These are phyloP conservation scores for Ilyonectria sp. DNA, from an alignment of 2,329 filamentous ascomycete species.

Conservation along the genomic window DNA sequence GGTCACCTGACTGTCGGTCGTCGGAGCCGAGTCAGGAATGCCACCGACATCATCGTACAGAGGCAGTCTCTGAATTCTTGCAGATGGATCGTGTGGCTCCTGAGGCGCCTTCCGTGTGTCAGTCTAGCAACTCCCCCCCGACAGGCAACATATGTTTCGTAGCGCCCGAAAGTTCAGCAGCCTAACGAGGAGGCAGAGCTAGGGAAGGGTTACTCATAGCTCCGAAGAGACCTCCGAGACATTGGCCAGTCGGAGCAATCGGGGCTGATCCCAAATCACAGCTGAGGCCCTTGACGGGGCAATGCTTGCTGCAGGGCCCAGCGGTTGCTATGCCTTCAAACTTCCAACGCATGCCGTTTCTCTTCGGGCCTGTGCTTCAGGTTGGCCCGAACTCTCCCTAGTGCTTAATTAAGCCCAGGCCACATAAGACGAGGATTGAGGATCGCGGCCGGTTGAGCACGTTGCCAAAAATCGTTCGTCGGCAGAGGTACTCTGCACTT, in stretches of 20 bases:
- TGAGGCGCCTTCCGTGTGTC: constrained; percentile 19
- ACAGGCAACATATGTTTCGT: constrained; percentile 26
- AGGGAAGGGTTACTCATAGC: constrained; percentile 12
- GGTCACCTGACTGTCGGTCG: constrained; percentile 23
- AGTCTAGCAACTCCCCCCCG: constrained; percentile 30
- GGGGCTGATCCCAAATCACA: constrained; percentile 24
- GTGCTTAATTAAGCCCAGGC: constrained; percentile 30
- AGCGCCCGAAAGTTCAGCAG: constrained; percentile 39
- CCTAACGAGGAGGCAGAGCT: constrained; percentile 32
- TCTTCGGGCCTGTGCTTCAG: constrained; percentile 38
- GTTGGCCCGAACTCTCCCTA: constrained; percentile 34
- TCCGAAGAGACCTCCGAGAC: constrained; percentile 10
- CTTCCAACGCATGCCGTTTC: constrained; percentile 33
- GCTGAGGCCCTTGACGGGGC: constrained; percentile 32
- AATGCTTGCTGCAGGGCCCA: constrained; percentile 24
- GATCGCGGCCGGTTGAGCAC: constrained; percentile 11
- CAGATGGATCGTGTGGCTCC: constrained; percentile 33
- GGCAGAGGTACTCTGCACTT: constrained; percentile 3
- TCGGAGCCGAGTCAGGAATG: constrained; percentile 21
- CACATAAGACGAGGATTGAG: constrained; percentile 20
- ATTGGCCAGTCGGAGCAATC: constrained; percentile 33
- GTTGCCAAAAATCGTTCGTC: constrained; percentile 1
- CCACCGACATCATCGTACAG: constrained; percentile 40
- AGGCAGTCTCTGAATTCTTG: constrained; percentile 25
- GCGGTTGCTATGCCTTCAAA: constrained; percentile 24